Evolutionary conservation across 352 stramenopile species (phyloP), one percentile per base, ranked within the genome.

Genomic region (Pythium angustatum): DNA sequence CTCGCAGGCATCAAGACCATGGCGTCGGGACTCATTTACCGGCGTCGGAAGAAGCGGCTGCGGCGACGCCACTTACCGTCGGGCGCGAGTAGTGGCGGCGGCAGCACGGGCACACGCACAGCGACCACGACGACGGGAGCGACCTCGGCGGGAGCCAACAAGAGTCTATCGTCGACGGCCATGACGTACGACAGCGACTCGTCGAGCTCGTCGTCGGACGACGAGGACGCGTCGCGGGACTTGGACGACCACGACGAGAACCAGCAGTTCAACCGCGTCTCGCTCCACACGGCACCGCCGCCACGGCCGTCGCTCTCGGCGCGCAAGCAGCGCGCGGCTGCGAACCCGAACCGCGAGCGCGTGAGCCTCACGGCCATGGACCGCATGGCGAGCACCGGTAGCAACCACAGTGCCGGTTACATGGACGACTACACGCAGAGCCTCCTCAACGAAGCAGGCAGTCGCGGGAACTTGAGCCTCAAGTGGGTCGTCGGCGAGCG

Each of bases 401-500:
- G 48, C 48, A 54, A 36, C 26, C 44, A 51, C 48, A 36, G 47
- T 28, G 28, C 17, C 28, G 44, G 44, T 11, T 56, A 56, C 49
- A 40, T 56, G 49, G 79, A 48, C 72, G 78, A 54, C 83, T 87
- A 69, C 71, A 69, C 30, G 31, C 72, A 54, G 66, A 64, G 59
- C 50, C 76, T 67, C 11, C 12, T 90, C 61, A 69, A 64, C 17
- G 64, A 69, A 56, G 72, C 69, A 9, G 75, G 75, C 1, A 69
- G 89, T 56, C 77, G 79, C 48, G 83, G 83, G 48, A 86, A 87
- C 53, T 62, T 88, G 22, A 87, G 79, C 41, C 78, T 93, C 56
- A 89, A 90, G 58, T 88, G 80, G 77, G 73, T 87, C 44, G 73
- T 89, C 8, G 80, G 73, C 27, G 84, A 93, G 48, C 83, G 85